phyloP scores from a whole-genome alignment of 352 stramenopile genomes.

The Phytophthora hibernalis region DNA sequence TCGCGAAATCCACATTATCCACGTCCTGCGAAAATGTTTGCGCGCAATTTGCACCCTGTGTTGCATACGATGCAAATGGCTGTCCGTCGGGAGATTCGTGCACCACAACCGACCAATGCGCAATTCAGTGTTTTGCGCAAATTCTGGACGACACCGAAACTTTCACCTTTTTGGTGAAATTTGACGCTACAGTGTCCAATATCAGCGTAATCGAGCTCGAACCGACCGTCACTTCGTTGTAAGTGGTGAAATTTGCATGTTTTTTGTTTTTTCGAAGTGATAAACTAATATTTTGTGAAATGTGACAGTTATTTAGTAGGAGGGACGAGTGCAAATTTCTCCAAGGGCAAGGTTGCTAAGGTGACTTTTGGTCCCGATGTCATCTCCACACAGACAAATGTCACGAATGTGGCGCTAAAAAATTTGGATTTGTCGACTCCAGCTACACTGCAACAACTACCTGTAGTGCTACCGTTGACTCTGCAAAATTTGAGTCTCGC shows the following conservation, averaged over 20 bases:
- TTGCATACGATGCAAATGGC: conserved; percentile 42
- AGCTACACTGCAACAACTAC: conserved; percentile 35
- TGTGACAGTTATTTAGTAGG: conserved; percentile 34
- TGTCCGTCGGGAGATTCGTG: conserved; percentile 41
- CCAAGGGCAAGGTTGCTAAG: conserved; percentile 46
- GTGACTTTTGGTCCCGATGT: conserved; percentile 37
- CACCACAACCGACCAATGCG: conserved; percentile 37
- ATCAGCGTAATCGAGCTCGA: conserved; percentile 34
- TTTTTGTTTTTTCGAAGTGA: no score
- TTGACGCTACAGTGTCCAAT: conserved; percentile 42
- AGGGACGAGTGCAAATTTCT: conserved; percentile 25
- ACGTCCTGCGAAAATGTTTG: conserved; percentile 55
- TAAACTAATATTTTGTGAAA: conserved; percentile 3
- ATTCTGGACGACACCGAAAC: conserved; percentile 26
- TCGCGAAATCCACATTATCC: conserved; percentile 42
- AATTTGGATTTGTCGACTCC: conserved; percentile 41
- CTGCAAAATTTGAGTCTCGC: conserved; percentile 39
- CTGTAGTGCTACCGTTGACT: conserved; percentile 23
- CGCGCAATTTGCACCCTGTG: conserved; percentile 53
- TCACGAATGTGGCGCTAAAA: conserved; percentile 38
- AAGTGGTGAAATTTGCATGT: conserved; percentile 4
- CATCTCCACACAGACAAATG: conserved; percentile 34
- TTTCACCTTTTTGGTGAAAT: conserved; percentile 69
- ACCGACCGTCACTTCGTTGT: conserved; percentile 39
- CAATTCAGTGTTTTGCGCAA: conserved; percentile 58